These are phyloP conservation scores for Ogataea salicorniae DNA, from an alignment of 805 yeast species.

Conservation along the genomic window DNA sequence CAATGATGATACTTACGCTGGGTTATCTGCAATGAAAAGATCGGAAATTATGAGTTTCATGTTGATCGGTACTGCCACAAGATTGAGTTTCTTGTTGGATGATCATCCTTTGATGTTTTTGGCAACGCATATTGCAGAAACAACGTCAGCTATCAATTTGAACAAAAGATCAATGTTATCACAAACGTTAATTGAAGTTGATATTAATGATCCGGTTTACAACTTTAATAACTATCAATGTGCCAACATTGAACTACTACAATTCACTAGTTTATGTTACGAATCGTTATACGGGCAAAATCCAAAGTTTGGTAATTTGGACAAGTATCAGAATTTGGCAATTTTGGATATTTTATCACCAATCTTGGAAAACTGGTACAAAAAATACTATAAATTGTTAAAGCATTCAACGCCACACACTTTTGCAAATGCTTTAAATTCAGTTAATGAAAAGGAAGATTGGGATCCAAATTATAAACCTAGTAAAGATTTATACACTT, in stretches of 20 bases:
- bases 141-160: constrained; percentile 74
- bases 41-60: constrained; percentile 92
- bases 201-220: constrained; percentile 35
- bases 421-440: not conserved
- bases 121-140: constrained; percentile 82
- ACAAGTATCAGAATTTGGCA: constrained; percentile 63
- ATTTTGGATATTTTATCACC: constrained; percentile 71
- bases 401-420: constrained; percentile 41
- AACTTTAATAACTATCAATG: constrained; percentile 58
- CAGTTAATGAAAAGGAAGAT: constrained; percentile 6
- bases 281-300: constrained; percentile 73
- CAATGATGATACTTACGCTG: constrained; percentile 52
- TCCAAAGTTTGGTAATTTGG: constrained; percentile 45
- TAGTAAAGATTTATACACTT: constrained; percentile 33
- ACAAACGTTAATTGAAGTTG: constrained; percentile 64
- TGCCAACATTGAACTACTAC: constrained; percentile 75
- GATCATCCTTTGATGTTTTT: constrained; percentile 67
- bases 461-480: constrained; percentile 32
- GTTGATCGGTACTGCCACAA: constrained; percentile 81
- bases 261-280: constrained; percentile 76
- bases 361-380: constrained; percentile 72
- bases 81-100: constrained; percentile 80
- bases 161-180: constrained; percentile 75
- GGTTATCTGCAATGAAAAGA: constrained; percentile 78
- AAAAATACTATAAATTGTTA: constrained; percentile 52